Evolutionary conservation across 257 asterid genomes (phyloP).

Genomic region (Primulina eburnea): DNA sequence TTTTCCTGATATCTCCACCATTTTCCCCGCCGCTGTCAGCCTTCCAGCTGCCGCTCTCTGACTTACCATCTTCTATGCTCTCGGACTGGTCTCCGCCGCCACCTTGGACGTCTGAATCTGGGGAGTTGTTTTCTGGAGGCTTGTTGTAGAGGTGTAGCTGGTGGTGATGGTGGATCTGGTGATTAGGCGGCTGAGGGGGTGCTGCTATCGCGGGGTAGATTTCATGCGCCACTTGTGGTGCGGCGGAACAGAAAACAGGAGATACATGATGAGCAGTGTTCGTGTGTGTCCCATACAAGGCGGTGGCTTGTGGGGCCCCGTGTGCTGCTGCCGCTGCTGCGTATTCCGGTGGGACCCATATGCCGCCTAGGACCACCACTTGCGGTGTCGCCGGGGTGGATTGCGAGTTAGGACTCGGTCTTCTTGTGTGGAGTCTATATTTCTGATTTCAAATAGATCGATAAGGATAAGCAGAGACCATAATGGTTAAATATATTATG

Average conservation of each 20-base stretch:
- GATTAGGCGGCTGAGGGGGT: slow-evolving; percentile 36
- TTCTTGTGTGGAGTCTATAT: slow-evolving; percentile 92
- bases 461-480: no score
- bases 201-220: slow-evolving; percentile 52
- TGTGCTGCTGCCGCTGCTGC: slow-evolving; percentile 66
- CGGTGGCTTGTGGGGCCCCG: slow-evolving; percentile 45
- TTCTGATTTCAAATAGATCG: slow-evolving; percentile 43
- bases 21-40: slow-evolving; percentile 67
- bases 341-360: slow-evolving; percentile 94
- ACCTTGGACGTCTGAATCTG: slow-evolving; percentile 49
- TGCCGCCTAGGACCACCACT: slow-evolving; percentile 79
- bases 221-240: slow-evolving; percentile 43
- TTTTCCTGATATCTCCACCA: slow-evolving; percentile 47
- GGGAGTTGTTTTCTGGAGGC: slow-evolving; percentile 47
- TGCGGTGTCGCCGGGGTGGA: slow-evolving; percentile 56
- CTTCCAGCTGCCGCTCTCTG: slow-evolving; percentile 90
- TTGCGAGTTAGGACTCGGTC: slow-evolving; percentile 95
- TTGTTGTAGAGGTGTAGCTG: slow-evolving; percentile 59
- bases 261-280: slow-evolving; percentile 40
- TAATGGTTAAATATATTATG: no score
- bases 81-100: slow-evolving; percentile 65
- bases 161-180: slow-evolving; percentile 49
- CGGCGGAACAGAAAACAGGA: slow-evolving; percentile 41
- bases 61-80: slow-evolving; percentile 85
- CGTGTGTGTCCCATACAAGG: slow-evolving; percentile 64